Conservation (phyloP, 1,284 basidiomycete species). For the Dichomitus squalens region DNA sequence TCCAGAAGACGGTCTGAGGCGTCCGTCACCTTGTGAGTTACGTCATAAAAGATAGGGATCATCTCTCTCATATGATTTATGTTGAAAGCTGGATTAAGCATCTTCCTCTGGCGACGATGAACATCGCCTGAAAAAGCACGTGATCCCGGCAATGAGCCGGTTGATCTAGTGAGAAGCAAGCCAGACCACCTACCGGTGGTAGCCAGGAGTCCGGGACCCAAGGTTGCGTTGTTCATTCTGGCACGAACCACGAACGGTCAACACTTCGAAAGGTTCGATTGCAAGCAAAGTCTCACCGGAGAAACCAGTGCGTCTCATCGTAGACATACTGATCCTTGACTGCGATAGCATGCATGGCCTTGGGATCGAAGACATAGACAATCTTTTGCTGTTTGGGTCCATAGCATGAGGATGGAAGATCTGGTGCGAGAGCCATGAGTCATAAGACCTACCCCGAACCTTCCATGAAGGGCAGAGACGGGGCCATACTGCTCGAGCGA, state of each 20-base stretch:
- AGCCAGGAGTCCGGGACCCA: conserved; percentile 16
- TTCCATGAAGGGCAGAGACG: conserved; percentile 14
- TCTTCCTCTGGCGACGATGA: conserved; percentile 22
- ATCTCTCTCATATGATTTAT: conserved; percentile 21
- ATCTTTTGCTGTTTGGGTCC: conserved; percentile 11
- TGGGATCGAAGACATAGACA: conserved; percentile 22
- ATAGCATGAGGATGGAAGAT: background rate
- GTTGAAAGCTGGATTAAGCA: conserved; percentile 21
- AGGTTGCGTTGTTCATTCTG: conserved; percentile 9
- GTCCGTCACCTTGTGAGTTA: conserved; percentile 9
- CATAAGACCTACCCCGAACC: conserved; percentile 16
- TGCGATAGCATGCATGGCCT: conserved; percentile 22
- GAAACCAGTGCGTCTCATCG: conserved; percentile 18
- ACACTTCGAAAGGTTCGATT: too few species aligned
- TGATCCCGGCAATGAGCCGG: background rate
- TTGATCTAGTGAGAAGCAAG: too few species aligned
- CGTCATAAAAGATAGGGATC: conserved; percentile 18
- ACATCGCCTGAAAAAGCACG: conserved; percentile 8
- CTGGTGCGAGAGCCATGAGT: background rate
- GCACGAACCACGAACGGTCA: background rate
- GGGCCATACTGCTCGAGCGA: conserved; percentile 18
- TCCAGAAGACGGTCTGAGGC: background rate
- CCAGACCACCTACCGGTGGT: conserved; percentile 6
- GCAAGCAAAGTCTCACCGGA: conserved; percentile 7
- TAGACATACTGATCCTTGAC: conserved; percentile 26